A percentile compares a stretch with the other conserved stretches of the same genome.
phyloP scores from a whole-genome alignment of 73 alveolate genomes.

The Paramecium caudatum region DNA sequence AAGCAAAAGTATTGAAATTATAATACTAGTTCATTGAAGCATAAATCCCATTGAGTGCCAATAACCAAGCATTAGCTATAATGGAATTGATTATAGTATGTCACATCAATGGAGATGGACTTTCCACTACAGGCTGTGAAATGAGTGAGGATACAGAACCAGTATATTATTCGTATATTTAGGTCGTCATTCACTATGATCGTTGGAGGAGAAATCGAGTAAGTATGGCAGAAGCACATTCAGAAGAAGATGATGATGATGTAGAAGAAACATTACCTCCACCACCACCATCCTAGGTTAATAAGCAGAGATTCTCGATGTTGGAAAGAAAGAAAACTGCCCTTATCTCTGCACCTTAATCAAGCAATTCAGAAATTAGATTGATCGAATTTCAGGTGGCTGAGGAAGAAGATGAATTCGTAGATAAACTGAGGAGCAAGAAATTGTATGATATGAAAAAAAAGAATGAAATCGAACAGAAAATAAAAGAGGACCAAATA shows the following conservation, averaged over 20 bases:
- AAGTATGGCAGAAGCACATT: neutral
- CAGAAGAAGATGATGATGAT: neutral
- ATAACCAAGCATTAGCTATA: neutral
- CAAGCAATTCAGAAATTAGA: conserved; percentile 9
- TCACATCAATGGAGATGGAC: conserved; percentile 17
- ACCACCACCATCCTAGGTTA: neutral
- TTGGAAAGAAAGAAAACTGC: conserved; percentile 41
- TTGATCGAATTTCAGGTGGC: neutral
- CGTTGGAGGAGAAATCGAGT: conserved; percentile 71
- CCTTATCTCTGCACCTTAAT: neutral
- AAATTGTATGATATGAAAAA: conserved; percentile 52
- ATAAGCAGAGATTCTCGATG: conserved; percentile 16
- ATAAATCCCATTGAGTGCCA: neutral
- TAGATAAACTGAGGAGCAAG: conserved; percentile 23
- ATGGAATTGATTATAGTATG: neutral
- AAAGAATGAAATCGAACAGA: conserved; percentile 49
- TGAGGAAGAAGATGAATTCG: conserved; percentile 58
- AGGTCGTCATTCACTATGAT: conserved; percentile 17
- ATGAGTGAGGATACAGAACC: conserved; percentile 57
- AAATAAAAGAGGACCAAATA: conserved; percentile 2
- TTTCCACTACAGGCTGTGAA: neutral
- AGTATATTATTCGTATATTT: neutral
- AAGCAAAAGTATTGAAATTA: neutral
- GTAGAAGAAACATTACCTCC: neutral
- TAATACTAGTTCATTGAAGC: neutral